phyloP scores from a whole-genome alignment of 208 protist species.

The Lotmaria passim region DNA sequence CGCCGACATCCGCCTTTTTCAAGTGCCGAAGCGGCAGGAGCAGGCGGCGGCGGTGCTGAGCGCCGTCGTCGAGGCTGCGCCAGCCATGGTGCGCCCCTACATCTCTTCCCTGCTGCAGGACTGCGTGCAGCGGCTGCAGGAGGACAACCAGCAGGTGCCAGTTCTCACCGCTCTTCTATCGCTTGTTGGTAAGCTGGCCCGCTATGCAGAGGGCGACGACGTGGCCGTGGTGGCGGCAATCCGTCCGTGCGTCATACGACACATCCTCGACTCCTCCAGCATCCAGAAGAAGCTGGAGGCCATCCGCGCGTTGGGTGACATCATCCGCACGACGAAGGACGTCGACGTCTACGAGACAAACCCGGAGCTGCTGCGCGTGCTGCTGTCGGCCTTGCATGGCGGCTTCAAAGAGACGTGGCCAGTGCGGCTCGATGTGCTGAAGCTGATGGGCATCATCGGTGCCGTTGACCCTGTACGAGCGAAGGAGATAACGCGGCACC shows the following conservation, averaged over 20 bases:
- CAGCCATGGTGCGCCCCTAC: conserved; percentile 82
- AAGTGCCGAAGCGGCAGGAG: conserved; percentile 81
- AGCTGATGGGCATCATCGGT: conserved; percentile 91
- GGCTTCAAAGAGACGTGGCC: conserved; percentile 90
- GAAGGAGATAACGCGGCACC: conserved; percentile 75
- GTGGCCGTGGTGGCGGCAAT: conserved; percentile 66
- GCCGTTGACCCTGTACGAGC: conserved; percentile 83
- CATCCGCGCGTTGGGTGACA: conserved; percentile 81
- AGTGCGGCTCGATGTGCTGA: conserved; percentile 86
- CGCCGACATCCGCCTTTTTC: conserved; percentile 84
- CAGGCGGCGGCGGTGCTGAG: conserved; percentile 79
- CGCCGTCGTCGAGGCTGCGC: conserved; percentile 79
- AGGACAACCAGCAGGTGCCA: conserved; percentile 50
- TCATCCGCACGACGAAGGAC: conserved; percentile 88
- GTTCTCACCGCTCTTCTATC: conserved; percentile 82
- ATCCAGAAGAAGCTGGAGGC: conserved; percentile 87
- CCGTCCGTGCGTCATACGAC: conserved; percentile 72
- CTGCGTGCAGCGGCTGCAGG: conserved; percentile 67
- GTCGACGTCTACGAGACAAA: conserved; percentile 81
- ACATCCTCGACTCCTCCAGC: conserved; percentile 85
- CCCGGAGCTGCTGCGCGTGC: conserved; percentile 78
- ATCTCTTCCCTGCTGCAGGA: conserved; percentile 76
- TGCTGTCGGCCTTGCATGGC: conserved; percentile 83
- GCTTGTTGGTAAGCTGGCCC: conserved; percentile 81
- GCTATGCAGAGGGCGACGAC: conserved; percentile 82